Evolutionary conservation across 768 basidiomycete genomes (phyloP), one percentile per base, ranked within the genome.

Genomic region (Agrocybe chaxingu): DNA sequence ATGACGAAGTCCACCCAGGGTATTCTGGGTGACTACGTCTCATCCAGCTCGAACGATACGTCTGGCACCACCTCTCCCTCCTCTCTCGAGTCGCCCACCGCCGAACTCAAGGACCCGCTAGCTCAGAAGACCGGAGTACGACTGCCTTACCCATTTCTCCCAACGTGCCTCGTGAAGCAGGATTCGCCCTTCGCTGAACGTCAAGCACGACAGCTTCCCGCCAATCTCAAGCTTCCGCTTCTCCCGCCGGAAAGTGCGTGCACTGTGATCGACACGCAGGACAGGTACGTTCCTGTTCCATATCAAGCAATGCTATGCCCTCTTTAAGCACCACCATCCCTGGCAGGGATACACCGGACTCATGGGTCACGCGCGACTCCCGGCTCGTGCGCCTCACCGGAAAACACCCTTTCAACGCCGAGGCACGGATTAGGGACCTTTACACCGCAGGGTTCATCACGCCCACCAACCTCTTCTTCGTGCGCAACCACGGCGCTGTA

Each of bases 401-500:
- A 19, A 75, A 77, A 53, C 84, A 84, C 59, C 84, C 84, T 0
- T 82, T 84, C 70, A 85, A 85, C 61, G 56, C 63, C 30, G 84
- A 85, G 59, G 69, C 80, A 0, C 68, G 60, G 13, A 64, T 84
- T 11, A 62, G 65, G n/a, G 64, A 64, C 18, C 65, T 83, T 3
- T 79, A 76, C 53, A 51, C 65, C 3, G 51, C 71, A 54, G 82
- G 82, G 9, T 84, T 84, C 62, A 54, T 84, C 47, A 84, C 82
- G 0, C 76, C 82, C 0, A 70, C 70, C 45, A 68, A 73, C 51
- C 68, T 80, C 7, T 79, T 76, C 64, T 84, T 70, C 57, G 83
- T 84, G n/a, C 75, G 83, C 11, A 84, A 80, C 53, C 83, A 85
- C 52, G 83, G 84, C 8, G 73, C 79, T 1, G 81, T 81, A 3